Percentiles rank a stretch among this genome's conserved stretches.
Conservation (phyloP, 345 rosid species). For the Euphorbia pulcherrima region DNA sequence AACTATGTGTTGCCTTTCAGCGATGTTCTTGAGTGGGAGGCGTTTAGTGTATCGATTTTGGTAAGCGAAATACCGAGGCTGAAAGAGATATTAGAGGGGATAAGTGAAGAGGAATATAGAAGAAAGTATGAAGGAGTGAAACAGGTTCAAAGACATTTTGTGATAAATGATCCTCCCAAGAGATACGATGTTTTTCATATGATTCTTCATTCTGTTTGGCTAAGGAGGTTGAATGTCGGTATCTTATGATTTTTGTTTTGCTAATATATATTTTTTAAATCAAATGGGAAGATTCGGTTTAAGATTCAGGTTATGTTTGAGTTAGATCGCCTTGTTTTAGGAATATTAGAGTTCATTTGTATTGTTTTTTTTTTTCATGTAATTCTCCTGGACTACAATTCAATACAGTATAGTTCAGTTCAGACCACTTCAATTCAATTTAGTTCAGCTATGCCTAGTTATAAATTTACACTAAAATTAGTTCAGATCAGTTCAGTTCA, state of each 20-base stretch:
- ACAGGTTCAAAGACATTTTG: constrained; percentile 53
- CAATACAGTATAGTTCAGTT: too few species aligned
- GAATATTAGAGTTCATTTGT: too few species aligned
- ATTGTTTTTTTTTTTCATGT: too few species aligned
- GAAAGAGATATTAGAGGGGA: constrained; percentile 45
- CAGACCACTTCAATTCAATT: too few species aligned
- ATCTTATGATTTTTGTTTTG: neutral
- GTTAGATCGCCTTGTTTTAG: too few species aligned
- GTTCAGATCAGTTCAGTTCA: too few species aligned
- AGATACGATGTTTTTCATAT: constrained; percentile 66
- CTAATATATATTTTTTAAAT: too few species aligned
- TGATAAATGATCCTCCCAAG: constrained; percentile 58
- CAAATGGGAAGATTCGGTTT: too few species aligned
- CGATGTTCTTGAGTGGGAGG: constrained; percentile 62
- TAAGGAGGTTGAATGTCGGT: constrained; percentile 51
- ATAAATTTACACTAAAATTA: too few species aligned
- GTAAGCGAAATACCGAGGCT: constrained; percentile 51
- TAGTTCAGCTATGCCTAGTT: too few species aligned
- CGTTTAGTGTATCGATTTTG: constrained; percentile 48
- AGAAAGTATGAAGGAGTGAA: constrained; percentile 40
- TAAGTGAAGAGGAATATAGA: constrained; percentile 40
- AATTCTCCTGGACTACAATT: too few species aligned
- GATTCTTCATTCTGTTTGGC: constrained; percentile 74
- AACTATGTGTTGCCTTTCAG: constrained; percentile 58
- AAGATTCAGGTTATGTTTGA: too few species aligned